phyloP scores from a whole-genome alignment of 306 rosid species.

The Datisca glomerata region DNA sequence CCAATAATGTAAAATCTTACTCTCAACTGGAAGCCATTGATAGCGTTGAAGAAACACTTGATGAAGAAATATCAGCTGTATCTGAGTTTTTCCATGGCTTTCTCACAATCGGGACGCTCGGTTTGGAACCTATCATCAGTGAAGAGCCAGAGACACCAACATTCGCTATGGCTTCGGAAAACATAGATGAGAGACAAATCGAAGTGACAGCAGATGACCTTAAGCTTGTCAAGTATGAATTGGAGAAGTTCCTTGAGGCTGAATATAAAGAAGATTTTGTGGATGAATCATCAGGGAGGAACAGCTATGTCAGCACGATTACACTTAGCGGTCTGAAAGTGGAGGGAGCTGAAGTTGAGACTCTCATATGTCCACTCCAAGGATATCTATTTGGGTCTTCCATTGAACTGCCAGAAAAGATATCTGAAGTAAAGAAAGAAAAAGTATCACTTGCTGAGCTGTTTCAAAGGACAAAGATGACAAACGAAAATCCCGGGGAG shows the following conservation, averaged over 20 bases:
- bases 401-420: conserved; percentile 38
- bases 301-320: conserved; percentile 53
- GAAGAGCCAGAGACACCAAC: conserved; percentile 84
- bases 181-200: conserved; percentile 24
- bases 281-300: conserved; percentile 54
- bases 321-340: conserved; percentile 47
- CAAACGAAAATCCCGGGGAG: conserved; percentile 21
- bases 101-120: conserved; percentile 87
- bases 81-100: conserved; percentile 81
- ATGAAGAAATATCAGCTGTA: conserved; percentile 32
- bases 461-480: conserved; percentile 43
- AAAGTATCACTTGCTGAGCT: conserved; percentile 50
- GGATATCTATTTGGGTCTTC: conserved; percentile 78
- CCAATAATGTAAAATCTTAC: no score
- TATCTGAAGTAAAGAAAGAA: conserved; percentile 42
- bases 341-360: conserved; percentile 46
- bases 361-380: conserved; percentile 67
- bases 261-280: conserved; percentile 46
- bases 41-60: conserved; percentile 33
- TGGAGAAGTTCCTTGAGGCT: conserved; percentile 68
- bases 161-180: conserved; percentile 48
- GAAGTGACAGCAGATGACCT: conserved; percentile 60
- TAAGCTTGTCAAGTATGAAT: conserved; percentile 54
- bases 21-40: conserved; percentile 41
- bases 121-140: conserved; percentile 35